These are phyloP conservation scores for Diaporthe ampelina DNA, from an alignment of 2,329 filamentous ascomycete genomes.

Conservation along the genomic window DNA sequence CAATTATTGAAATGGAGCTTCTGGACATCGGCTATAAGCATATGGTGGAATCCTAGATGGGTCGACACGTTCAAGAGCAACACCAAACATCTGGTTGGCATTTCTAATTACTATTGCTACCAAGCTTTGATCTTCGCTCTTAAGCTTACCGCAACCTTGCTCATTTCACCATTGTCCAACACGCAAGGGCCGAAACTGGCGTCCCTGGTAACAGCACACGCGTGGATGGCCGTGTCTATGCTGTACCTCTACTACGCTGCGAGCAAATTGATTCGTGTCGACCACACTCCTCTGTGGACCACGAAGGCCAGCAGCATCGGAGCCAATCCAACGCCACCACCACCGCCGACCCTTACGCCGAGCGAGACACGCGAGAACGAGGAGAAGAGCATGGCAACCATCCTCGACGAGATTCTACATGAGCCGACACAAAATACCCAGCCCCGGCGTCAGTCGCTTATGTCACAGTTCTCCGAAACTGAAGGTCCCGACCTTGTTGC, in stretches of 20 bases:
- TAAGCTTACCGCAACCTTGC: conserved; percentile 63
- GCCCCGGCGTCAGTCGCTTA: conserved; percentile 44
- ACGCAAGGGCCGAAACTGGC: conserved; percentile 54
- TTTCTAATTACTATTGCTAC: conserved; percentile 75
- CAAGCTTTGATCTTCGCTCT: conserved; percentile 72
- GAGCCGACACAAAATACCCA: conserved; percentile 44
- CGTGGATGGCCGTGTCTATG: conserved; percentile 66
- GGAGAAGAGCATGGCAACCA: conserved; percentile 60
- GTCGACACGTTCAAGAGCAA: conserved; percentile 72
- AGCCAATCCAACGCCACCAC: conserved; percentile 43
- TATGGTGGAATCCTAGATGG: conserved; percentile 80
- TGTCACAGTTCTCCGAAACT: conserved; percentile 41
- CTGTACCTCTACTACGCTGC: conserved; percentile 62
- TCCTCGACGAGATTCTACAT: conserved; percentile 60
- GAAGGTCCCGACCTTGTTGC: conserved; percentile 43
- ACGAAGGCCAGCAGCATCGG: conserved; percentile 39
- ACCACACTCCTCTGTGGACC: conserved; percentile 68
- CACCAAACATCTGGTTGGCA: conserved; percentile 70
- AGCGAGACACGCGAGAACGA: conserved; percentile 46
- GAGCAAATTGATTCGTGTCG: conserved; percentile 64
- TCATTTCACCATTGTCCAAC: conserved; percentile 56
- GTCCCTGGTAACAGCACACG: conserved; percentile 67
- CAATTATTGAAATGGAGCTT: conserved; percentile 63
- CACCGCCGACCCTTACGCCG: conserved; percentile 39
- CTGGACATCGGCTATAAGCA: conserved; percentile 62